Conservation (phyloP, 768 basidiomycete genomes). For the Mycena vulgaris region DNA sequence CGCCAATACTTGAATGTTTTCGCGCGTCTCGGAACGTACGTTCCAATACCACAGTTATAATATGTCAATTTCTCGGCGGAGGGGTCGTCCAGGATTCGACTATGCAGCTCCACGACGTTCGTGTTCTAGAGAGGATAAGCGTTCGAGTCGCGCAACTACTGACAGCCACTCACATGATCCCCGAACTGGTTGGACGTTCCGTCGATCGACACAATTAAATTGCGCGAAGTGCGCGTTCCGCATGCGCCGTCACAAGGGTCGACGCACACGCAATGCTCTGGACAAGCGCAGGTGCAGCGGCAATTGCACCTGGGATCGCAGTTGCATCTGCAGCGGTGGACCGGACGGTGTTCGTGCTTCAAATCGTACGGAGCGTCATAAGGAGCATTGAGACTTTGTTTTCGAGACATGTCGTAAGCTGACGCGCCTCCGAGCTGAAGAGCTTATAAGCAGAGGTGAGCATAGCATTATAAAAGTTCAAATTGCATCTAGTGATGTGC, state of each 20-base stretch:
- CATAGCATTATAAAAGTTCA: too few species aligned
- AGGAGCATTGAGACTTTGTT: background rate
- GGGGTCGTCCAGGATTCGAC: constrained; percentile 36
- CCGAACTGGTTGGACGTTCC: constrained; percentile 8
- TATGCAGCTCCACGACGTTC: constrained; percentile 51
- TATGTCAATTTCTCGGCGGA: constrained; percentile 44
- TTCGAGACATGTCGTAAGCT: background rate
- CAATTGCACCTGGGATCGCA: constrained; percentile 1
- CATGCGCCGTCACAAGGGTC: background rate
- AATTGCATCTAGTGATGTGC: too few species aligned
- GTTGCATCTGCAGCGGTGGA: background rate
- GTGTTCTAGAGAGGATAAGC: constrained; percentile 47
- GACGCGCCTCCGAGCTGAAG: too few species aligned
- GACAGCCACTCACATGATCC: constrained; percentile 40
- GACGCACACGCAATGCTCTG: background rate
- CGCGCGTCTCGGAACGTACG: constrained; percentile 43
- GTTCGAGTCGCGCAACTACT: background rate
- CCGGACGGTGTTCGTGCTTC: background rate
- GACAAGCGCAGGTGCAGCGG: background rate
- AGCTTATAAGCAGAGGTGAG: too few species aligned
- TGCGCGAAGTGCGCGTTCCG: background rate
- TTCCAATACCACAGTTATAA: constrained; percentile 54
- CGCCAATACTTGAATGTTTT: constrained; percentile 37
- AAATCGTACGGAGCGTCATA: background rate
- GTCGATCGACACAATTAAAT: background rate